phyloP scores from a whole-genome alignment of 345 rosid species.

The Populus pruinosa region DNA sequence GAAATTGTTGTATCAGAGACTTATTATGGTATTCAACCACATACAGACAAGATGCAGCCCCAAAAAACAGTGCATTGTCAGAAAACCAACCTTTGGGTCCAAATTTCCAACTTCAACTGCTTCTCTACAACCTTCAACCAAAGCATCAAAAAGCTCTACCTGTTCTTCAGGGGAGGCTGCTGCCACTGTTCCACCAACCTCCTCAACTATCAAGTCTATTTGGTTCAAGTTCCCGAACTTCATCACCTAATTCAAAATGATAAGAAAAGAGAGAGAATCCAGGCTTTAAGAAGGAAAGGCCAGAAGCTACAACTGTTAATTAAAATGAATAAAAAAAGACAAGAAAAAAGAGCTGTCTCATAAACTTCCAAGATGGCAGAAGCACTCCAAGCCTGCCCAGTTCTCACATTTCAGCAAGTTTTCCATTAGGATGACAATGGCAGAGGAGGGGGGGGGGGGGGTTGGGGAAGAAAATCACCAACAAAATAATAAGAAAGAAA shows the following conservation, averaged over 20 bases:
- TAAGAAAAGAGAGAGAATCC: slow-evolving; percentile 5
- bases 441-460: background rate
- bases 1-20: background rate
- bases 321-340: background rate
- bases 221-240: slow-evolving; percentile 87
- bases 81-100: slow-evolving; percentile 69
- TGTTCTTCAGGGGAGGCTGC: slow-evolving; percentile 78
- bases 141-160: slow-evolving; percentile 80
- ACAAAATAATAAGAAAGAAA: background rate
- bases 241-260: slow-evolving; percentile 52
- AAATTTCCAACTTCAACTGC: slow-evolving; percentile 62
- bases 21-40: background rate
- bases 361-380: background rate
- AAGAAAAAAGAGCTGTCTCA: background rate
- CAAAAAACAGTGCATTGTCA: background rate
- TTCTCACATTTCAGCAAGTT: background rate
- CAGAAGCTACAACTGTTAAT: background rate
- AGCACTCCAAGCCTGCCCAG: background rate
- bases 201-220: slow-evolving; percentile 60
- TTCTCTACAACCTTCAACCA: slow-evolving; percentile 83
- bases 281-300: background rate
- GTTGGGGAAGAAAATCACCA: too few relatives aligned
- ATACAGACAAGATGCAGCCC: background rate
- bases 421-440: background rate
- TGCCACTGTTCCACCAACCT: slow-evolving; percentile 82